A percentile compares a stretch with the other conserved stretches of the same genome.
phyloP scores from a whole-genome alignment of 2,329 filamentous ascomycete species.

The Cryphonectria carpinicola region DNA sequence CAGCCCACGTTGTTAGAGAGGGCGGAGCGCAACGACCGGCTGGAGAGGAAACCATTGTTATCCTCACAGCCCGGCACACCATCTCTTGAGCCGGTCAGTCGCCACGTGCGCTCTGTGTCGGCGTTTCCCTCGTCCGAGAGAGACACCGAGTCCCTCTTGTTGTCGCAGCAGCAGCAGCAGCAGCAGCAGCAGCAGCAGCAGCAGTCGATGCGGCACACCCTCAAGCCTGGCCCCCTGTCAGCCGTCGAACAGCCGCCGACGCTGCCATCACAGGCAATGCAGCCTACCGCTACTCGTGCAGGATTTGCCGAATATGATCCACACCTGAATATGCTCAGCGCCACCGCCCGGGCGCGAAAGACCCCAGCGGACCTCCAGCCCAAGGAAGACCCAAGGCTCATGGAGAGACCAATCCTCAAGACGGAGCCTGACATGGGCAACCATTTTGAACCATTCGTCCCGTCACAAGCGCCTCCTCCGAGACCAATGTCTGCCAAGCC shows the following conservation, averaged over 20 bases:
- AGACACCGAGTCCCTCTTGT: constrained; percentile 24
- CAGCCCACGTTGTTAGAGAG: constrained; percentile 27
- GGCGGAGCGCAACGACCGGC: constrained; percentile 19
- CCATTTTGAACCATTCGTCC: constrained; percentile 50
- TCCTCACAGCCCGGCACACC: constrained; percentile 25
- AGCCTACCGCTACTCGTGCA: constrained; percentile 32
- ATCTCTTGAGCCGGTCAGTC: constrained; percentile 19
- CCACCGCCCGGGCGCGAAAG: constrained; percentile 40
- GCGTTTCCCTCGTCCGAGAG: constrained; percentile 22
- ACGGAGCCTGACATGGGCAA: constrained; percentile 54
- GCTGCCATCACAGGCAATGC: constrained; percentile 38
- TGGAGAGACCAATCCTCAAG: constrained; percentile 45
- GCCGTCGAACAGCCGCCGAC: constrained; percentile 34
- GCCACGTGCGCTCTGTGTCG: constrained; percentile 24
- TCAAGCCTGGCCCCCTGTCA: constrained; percentile 42
- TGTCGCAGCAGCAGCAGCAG: constrained; percentile 33
- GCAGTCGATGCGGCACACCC: constrained; percentile 44
- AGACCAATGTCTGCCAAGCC: constrained; percentile 43
- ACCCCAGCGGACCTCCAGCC: constrained; percentile 35
- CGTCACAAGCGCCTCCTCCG: constrained; percentile 41
- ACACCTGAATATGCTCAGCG: constrained; percentile 22
- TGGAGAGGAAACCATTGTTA: constrained; percentile 25
- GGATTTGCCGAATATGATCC: constrained; percentile 26
- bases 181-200: constrained; percentile 37
- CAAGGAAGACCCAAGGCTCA: constrained; percentile 35